phyloP scores from a whole-genome alignment of 2,329 filamentous ascomycete species.

The Acrocalymma vagum region DNA sequence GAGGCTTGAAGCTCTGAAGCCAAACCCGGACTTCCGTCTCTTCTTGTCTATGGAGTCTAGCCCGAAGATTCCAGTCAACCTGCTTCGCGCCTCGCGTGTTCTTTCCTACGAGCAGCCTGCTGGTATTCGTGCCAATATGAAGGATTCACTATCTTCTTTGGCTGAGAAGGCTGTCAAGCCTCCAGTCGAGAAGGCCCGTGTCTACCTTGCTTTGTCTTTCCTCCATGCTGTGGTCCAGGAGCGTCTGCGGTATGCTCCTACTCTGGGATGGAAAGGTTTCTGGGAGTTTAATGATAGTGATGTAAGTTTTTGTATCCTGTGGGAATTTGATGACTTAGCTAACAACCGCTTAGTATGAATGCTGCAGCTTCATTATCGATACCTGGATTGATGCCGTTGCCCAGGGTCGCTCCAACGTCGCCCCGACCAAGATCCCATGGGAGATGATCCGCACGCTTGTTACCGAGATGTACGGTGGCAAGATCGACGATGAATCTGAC shows the following conservation, averaged over 20 bases:
- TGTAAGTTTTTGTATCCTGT: slow-evolving; percentile 67
- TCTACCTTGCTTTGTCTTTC: slow-evolving; percentile 93
- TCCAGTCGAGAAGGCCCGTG: slow-evolving; percentile 87
- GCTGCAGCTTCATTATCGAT: slow-evolving; percentile 94
- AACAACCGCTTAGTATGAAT: slow-evolving; percentile 78
- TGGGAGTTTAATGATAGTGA: slow-evolving; percentile 99
- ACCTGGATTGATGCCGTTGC: slow-evolving; percentile 89
- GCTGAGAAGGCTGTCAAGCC: slow-evolving; percentile 78
- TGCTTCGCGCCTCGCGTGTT: slow-evolving; percentile 90
- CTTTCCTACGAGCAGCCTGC: slow-evolving; percentile 99
- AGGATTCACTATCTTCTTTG: slow-evolving; percentile 89
- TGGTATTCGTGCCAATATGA: slow-evolving; percentile 97
- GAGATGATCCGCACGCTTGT: slow-evolving; percentile 91
- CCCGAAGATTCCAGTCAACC: slow-evolving; percentile 94
- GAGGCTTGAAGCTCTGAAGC: slow-evolving; percentile 92
- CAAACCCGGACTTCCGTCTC: slow-evolving; percentile 89
- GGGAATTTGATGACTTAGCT: slow-evolving; percentile 30
- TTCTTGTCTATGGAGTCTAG: slow-evolving; percentile 99
- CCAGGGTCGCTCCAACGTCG: slow-evolving; percentile 88
- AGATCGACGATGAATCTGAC: slow-evolving; percentile 91
- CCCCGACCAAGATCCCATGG: slow-evolving; percentile 94
- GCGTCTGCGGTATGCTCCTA: slow-evolving; percentile 90
- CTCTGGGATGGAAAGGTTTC: slow-evolving; percentile 95
- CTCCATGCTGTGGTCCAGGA: slow-evolving; percentile 96
- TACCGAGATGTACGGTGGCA: slow-evolving; percentile 95